phyloP scores from a whole-genome alignment of 1,284 basidiomycete species.

The Xerocomus nothofagi region DNA sequence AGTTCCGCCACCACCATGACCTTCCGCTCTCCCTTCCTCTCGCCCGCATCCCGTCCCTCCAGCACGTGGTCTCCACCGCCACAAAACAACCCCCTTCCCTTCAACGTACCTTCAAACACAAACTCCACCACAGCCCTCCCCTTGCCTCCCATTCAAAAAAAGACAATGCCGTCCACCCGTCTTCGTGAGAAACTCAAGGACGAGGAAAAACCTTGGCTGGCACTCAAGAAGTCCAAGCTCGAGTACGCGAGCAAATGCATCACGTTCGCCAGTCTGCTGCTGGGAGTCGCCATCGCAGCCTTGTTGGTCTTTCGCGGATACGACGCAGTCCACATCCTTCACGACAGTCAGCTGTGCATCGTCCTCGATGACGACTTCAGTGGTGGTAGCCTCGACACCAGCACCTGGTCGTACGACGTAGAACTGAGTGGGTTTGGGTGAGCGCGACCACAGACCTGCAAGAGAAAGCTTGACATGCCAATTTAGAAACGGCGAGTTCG shows the following conservation, averaged over 20 bases:
- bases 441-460: constrained; percentile 24
- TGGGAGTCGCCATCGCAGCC: constrained; percentile 45
- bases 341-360: constrained; percentile 53
- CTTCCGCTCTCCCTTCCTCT: constrained; percentile 69
- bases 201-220: constrained; percentile 56
- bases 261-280: constrained; percentile 43
- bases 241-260: constrained; percentile 44
- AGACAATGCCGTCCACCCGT: constrained; percentile 50
- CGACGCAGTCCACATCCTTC: constrained; percentile 38
- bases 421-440: constrained; percentile 75
- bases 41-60: constrained; percentile 64
- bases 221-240: constrained; percentile 32
- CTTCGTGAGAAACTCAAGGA: constrained; percentile 45
- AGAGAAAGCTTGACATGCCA: constrained; percentile 5
- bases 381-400: constrained; percentile 44
- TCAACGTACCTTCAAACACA: constrained; percentile 32
- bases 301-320: constrained; percentile 35
- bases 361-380: constrained; percentile 73
- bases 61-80: constrained; percentile 59
- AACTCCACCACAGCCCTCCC: constrained; percentile 38
- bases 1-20: constrained; percentile 49
- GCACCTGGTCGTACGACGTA: constrained; percentile 66
- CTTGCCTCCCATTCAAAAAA: constrained; percentile 40
- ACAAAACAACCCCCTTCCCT: constrained; percentile 25
- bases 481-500: constrained; percentile 73